Evolutionary conservation across 352 stramenopile species (phyloP).

Genomic region (Phytophthora constricta): DNA sequence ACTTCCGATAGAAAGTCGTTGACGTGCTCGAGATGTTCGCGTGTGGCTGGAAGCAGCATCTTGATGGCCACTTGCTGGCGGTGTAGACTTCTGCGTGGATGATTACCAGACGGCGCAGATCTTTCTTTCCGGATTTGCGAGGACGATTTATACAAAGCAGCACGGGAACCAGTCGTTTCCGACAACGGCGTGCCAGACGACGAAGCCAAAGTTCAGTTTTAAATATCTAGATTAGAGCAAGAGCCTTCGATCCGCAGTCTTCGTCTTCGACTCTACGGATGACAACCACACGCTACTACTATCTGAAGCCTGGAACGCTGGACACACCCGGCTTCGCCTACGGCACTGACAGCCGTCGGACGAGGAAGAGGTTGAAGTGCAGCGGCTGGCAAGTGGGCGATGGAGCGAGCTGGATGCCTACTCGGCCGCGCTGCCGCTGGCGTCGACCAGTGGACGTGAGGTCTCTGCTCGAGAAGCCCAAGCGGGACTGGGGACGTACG

Average conservation of each 20-base stretch:
- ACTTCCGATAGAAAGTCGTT: no score
- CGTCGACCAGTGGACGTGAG: neutral
- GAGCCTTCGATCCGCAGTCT: neutral
- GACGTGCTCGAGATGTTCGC: no score
- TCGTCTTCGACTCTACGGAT: neutral
- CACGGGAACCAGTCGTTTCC: neutral
- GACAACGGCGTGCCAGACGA: neutral
- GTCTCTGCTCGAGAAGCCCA: neutral
- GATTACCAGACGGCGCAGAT: constrained; percentile 1
- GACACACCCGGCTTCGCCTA: neutral
- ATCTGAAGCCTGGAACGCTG: neutral
- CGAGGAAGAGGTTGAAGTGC: neutral
- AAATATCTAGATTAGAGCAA: neutral
- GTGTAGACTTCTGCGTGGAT: no score
- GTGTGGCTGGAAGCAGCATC: no score
- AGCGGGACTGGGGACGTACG: neutral
- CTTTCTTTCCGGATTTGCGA: constrained; percentile 1
- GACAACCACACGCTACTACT: neutral
- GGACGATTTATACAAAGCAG: neutral
- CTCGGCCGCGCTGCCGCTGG: neutral
- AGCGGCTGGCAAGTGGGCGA: neutral
- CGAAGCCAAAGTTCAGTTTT: neutral
- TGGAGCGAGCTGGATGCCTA: neutral
- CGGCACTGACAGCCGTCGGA: neutral
- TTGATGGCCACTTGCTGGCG: no score